Percentiles rank a stretch among this genome's conserved stretches.
Conservation (phyloP, 441 rosid genomes). For the Pelargonium citronellum region DNA sequence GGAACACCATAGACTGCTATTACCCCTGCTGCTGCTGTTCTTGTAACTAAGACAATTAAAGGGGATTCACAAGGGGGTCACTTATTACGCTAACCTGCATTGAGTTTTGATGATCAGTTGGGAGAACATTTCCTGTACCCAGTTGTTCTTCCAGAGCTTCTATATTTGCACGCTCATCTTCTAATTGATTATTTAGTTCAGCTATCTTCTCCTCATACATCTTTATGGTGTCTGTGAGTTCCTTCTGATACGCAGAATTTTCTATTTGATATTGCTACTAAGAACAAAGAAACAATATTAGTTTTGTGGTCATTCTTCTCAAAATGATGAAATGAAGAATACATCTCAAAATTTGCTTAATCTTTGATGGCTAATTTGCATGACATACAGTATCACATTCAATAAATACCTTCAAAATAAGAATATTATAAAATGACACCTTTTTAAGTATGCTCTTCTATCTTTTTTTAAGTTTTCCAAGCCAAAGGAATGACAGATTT, state of each 20-base stretch:
- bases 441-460: too few species aligned
- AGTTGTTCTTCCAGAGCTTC: constrained; percentile 52
- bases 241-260: constrained; percentile 54
- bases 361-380: not conserved
- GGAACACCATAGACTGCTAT: not conserved
- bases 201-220: constrained; percentile 61
- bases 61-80: not conserved
- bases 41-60: not conserved
- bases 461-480: not conserved
- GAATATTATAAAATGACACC: too few species aligned
- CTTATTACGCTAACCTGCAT: constrained; percentile 45
- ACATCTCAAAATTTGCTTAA: not conserved
- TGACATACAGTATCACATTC: not conserved
- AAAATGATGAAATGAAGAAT: not conserved
- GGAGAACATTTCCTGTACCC: constrained; percentile 39
- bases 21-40: not conserved
- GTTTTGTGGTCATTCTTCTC: not conserved
- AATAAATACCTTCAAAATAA: not conserved
- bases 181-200: constrained; percentile 53
- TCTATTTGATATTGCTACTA: constrained; percentile 55
- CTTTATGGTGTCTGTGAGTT: constrained; percentile 61
- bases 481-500: not conserved
- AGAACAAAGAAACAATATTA: constrained; percentile 21
- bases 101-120: constrained; percentile 45
- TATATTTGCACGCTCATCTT: constrained; percentile 42